Evolutionary conservation across 2,329 filamentous ascomycete genomes (phyloP), one percentile per base, ranked within the genome.

Genomic region (Monosporascus sp.): DNA sequence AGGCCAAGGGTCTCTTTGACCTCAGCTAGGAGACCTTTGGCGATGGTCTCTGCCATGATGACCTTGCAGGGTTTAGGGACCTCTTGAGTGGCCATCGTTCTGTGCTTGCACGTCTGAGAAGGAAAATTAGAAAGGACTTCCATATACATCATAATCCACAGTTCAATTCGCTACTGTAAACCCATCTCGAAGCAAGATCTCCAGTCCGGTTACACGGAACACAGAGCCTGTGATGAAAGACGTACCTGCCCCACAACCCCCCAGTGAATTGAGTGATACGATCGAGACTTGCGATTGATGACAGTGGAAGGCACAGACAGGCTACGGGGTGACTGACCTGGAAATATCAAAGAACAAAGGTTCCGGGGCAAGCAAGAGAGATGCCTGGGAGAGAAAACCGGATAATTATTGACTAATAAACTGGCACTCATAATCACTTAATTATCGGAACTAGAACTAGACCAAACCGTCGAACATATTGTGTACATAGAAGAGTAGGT

Each of bases 21-120:
- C 74, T 97, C 92, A 25, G 76, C 74, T 50, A 96, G 80, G 49
- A 97, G 79, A 51, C 79, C 80, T 74, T 91, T 94, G 60, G 92
- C 90, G 65, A 99, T 91, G 62, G 86, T 88, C 62, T 88, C 88
- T 54, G 93, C 90, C 62, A 96, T 83, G 65, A 97, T 82, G 70
- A 97, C 91, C 81, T 96, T 97, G 83, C 94, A 97, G 66, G 88
- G 83, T 72, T 84, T 83, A 62, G 77, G 80, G 22, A 75, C 71
- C 48, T 70, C 67, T 51, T 70, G 61, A 17, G 72, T 63, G 47
- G 73, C 69, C 75, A 78, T 77, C 49, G 46, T 61, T 56, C 47
- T 58, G 52, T 53, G 49, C 37, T 48, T 31, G 47, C 36, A 31
- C 39, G 49, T 52, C 52, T 56, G 54, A 47, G 47, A 48, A 48